Conservation (phyloP, 2,329 filamentous ascomycete genomes). For the Exophiala aquamarina region DNA sequence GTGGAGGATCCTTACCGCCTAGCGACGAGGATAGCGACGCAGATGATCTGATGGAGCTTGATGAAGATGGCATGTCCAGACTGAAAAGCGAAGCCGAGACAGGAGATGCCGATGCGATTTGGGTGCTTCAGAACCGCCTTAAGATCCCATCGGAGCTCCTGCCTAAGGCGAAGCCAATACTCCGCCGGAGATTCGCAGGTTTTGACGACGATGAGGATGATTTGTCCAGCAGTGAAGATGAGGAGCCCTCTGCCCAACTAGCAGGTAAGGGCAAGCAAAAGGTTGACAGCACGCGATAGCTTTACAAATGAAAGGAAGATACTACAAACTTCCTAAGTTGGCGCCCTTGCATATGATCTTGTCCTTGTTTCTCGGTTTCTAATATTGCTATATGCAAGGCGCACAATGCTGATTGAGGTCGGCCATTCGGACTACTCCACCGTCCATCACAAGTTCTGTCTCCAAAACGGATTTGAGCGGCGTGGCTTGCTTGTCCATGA, state of each 20-base stretch:
- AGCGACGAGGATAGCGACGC: conserved; percentile 41
- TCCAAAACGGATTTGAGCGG: conserved; percentile 6
- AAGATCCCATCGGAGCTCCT: conserved; percentile 23
- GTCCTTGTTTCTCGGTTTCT: too few species aligned
- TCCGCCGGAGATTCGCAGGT: conserved; percentile 41
- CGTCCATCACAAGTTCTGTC: not conserved
- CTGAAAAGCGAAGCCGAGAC: conserved; percentile 26
- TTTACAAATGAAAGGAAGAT: conserved; percentile 14
- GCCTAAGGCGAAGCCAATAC: conserved; percentile 19
- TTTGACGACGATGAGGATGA: conserved; percentile 51
- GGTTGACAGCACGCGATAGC: not conserved
- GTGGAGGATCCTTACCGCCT: conserved; percentile 33
- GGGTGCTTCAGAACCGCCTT: conserved; percentile 29
- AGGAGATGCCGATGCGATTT: conserved; percentile 28
- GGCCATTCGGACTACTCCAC: conserved; percentile 2
- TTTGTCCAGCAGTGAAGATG: conserved; percentile 45
- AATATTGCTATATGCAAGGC: too few species aligned
- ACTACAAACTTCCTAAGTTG: too few species aligned
- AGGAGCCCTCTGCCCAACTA: conserved; percentile 29
- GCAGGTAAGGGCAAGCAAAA: conserved; percentile 37
- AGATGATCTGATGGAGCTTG: conserved; percentile 31
- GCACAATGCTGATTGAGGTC: too few species aligned
- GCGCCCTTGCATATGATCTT: too few species aligned
- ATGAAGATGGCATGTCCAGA: conserved; percentile 24
- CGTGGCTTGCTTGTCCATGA: not conserved